Base-by-base conservation (phyloP, 225 moss, liverwort and hornwort genomes). In the Anthoceros angustus region DNA sequence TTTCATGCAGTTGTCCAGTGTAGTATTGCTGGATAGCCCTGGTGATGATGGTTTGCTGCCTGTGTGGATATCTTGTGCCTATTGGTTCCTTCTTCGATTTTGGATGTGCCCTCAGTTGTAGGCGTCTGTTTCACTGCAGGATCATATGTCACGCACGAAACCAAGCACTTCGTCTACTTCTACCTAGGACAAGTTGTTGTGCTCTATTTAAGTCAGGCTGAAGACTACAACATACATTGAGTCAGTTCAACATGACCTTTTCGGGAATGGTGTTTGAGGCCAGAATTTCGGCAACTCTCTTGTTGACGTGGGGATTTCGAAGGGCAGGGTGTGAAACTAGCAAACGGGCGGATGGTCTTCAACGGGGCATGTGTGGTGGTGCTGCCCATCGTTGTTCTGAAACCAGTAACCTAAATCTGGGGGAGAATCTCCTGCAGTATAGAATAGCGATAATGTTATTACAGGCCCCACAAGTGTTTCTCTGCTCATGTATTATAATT, bases 181-280 rank as follows among this genome's bases (percentile, higher is more conserved):
- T 95, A 95, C 75, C 82, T 95, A 40, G 94, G 94, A 70, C 90
- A 95, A 84, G 90, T 95, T 66, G 90, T 90, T 8, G 94, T 95
- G 61, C 86, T 95, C 72, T 95, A 68, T 95, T 95, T 71, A 95
- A 95, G 76, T 95, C 90, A 65, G 85, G 87, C 68, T 84, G 79
- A 68, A 42, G 64, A 72, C 24, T 55, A 18, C 26, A 70, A 41
- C 46, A 68, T 55, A 70, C 70, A 70, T 68, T 62, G 64, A 62
- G 62, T 67, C 62, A 63, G 68, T 46, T 25, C 63, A 73, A 39
- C 39, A 46, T 67, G 72, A 43, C 38, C 66, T 64, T 78, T 55
- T 5, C 18, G 18, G 23, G 23, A 23, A 15, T 55, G 55, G 55
- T 55, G 55, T 18, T 55, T 18, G 55, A 16, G 55, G n/a, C 55